Conservation (phyloP, 192 early-diverging fungal species). For the Tieghemiomyces parasiticus region DNA sequence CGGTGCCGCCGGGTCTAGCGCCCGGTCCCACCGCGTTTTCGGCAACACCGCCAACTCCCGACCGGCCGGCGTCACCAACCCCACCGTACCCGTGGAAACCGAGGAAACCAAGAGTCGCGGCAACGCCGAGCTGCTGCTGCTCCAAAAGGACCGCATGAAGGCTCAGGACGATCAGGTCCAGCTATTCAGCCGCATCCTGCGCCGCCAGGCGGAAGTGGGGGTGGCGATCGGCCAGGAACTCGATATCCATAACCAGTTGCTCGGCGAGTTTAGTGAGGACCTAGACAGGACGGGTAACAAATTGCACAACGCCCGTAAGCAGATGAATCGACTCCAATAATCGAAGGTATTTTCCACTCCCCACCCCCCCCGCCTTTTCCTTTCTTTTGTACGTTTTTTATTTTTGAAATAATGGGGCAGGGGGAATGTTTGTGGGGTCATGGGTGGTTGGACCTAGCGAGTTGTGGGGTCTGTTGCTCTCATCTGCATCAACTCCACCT, state of each 20-base stretch:
- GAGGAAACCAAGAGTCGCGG: conserved; percentile 61
- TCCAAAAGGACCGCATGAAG: conserved; percentile 65
- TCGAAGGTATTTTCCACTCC: too few relatives aligned
- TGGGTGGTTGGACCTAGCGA: too few relatives aligned
- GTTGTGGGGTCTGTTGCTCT: too few relatives aligned
- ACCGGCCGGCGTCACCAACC: background rate
- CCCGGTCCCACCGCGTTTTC: conserved; percentile 45
- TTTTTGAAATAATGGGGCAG: too few relatives aligned
- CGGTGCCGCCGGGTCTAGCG: conserved; percentile 5
- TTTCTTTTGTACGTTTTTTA: too few relatives aligned
- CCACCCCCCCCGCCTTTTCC: too few relatives aligned
- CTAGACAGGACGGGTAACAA: conserved; percentile 63
- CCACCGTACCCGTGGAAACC: conserved; percentile 45
- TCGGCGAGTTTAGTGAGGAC: conserved; percentile 69
- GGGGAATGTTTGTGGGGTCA: too few relatives aligned
- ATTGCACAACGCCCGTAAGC: conserved; percentile 60
- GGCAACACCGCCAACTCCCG: conserved; percentile 29
- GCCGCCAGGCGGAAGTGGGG: conserved; percentile 77
- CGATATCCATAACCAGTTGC: conserved; percentile 76
- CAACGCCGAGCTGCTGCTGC: conserved; percentile 51
- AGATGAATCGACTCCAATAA: conserved; percentile 54
- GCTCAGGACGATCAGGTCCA: conserved; percentile 70
- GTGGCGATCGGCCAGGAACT: conserved; percentile 76
- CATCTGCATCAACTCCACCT: too few relatives aligned
- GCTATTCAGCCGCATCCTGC: conserved; percentile 57